Conservation (phyloP, 2,329 filamentous ascomycete species). For the Coniochaeta pulveracea region DNA sequence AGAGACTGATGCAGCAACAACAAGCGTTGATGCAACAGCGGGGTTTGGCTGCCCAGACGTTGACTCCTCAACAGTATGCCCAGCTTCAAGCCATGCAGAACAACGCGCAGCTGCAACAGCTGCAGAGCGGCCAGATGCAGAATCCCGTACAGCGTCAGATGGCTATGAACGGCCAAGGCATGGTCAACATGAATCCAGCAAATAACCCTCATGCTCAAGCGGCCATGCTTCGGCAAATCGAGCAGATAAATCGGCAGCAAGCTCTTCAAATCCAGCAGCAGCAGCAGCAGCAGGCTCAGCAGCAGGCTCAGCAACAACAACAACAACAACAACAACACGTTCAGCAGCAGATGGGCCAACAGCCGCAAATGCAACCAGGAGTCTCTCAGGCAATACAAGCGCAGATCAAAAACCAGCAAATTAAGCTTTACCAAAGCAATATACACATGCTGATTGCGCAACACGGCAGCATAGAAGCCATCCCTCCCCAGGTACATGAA, state of each 20-base stretch:
- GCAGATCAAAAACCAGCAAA: not conserved
- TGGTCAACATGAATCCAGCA: slow-evolving; percentile 25
- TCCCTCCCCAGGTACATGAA: not conserved
- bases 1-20: too few species aligned
- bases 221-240: slow-evolving; percentile 14
- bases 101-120: slow-evolving; percentile 14
- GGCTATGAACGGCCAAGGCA: slow-evolving; percentile 18
- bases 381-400: not conserved
- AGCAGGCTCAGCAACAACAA: slow-evolving; percentile 12
- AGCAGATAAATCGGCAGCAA: slow-evolving; percentile 8
- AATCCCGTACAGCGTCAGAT: slow-evolving; percentile 26
- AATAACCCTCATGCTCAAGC: slow-evolving; percentile 25
- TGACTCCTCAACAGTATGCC: slow-evolving; percentile 22
- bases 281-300: slow-evolving; percentile 9
- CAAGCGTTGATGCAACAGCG: slow-evolving; percentile 22
- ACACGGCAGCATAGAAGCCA: not conserved
- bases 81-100: slow-evolving; percentile 28
- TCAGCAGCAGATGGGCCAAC: slow-evolving; percentile 6
- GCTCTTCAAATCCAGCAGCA: slow-evolving; percentile 7
- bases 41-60: slow-evolving; percentile 22
- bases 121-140: slow-evolving; percentile 21
- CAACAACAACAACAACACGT: slow-evolving; percentile 9
- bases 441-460: slow-evolving; percentile 5
- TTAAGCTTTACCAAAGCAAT: slow-evolving; percentile 3
- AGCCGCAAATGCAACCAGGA: slow-evolving; percentile 5